phyloP scores from a whole-genome alignment of 2,329 filamentous ascomycete species.

The Plectosphaerella cucumerina region DNA sequence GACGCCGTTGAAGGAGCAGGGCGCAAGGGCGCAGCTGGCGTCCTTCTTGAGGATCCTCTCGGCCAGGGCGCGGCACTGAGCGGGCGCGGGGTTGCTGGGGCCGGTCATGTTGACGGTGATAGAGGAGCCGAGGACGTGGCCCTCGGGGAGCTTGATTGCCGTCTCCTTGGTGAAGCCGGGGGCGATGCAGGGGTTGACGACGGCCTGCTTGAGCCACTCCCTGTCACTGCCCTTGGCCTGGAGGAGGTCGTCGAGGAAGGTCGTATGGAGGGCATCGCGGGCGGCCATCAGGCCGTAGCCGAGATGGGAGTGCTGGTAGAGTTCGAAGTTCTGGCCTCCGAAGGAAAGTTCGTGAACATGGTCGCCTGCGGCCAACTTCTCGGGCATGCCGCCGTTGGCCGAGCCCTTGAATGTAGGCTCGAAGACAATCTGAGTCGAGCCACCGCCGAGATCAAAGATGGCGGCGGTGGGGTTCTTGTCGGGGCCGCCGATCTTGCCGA shows the following conservation, averaged over 20 bases:
- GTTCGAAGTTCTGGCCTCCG: constrained; percentile 81
- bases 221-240: constrained; percentile 55
- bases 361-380: constrained; percentile 80
- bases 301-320: constrained; percentile 98
- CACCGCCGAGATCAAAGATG: constrained; percentile 92
- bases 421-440: constrained; percentile 98
- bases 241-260: constrained; percentile 68
- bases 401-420: constrained; percentile 84
- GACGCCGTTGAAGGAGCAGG: constrained; percentile 98
- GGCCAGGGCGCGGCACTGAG: constrained; percentile 84
- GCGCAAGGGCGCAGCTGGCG: constrained; percentile 71
- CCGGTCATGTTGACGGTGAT: constrained; percentile 84
- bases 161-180: constrained; percentile 74
- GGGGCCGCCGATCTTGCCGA: constrained; percentile 93
- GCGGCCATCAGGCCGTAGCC: constrained; percentile 96
- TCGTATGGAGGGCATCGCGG: constrained; percentile 77
- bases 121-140: constrained; percentile 59
- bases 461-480: constrained; percentile 89
- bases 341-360: constrained; percentile 94
- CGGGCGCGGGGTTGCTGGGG: constrained; percentile 67
- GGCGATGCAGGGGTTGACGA: constrained; percentile 82
- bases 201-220: constrained; percentile 65
- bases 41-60: constrained; percentile 92
- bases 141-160: constrained; percentile 64
- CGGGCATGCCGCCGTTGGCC: constrained; percentile 73